Evolutionary conservation across 2,329 filamentous ascomycete species (phyloP).

Genomic region (Lithohypha guttulata): DNA sequence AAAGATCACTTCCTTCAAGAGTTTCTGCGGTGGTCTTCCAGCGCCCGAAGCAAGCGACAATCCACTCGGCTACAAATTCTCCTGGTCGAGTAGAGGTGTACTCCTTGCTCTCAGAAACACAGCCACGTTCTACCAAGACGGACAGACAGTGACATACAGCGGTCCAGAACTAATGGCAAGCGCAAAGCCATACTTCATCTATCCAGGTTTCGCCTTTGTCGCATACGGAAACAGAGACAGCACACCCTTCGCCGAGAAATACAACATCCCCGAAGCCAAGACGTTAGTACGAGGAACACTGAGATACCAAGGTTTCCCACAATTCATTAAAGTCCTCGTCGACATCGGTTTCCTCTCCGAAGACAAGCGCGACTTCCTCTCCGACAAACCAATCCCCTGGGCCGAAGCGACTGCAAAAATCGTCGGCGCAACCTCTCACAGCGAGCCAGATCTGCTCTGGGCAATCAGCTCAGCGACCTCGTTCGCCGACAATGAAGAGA

Average conservation of each 20-base stretch:
- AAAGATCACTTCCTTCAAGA: slow-evolving; percentile 71
- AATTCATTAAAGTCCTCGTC: slow-evolving; percentile 78
- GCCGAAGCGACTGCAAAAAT: slow-evolving; percentile 74
- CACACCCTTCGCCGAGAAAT: slow-evolving; percentile 75
- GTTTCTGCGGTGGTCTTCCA: slow-evolving; percentile 73
- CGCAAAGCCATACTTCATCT: slow-evolving; percentile 85
- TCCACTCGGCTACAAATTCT: slow-evolving; percentile 90
- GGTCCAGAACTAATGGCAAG: slow-evolving; percentile 67
- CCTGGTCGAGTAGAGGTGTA: slow-evolving; percentile 69
- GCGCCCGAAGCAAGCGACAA: slow-evolving; percentile 54
- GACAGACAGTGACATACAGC: slow-evolving; percentile 57
- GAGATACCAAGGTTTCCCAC: slow-evolving; percentile 78
- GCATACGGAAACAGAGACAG: slow-evolving; percentile 91
- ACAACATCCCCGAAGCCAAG: slow-evolving; percentile 82
- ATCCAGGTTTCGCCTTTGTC: slow-evolving; percentile 78
- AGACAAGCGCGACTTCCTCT: slow-evolving; percentile 51
- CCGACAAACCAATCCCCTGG: slow-evolving; percentile 57
- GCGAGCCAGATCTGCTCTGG: slow-evolving; percentile 58
- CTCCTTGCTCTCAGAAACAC: slow-evolving; percentile 75
- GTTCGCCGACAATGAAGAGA: slow-evolving; percentile 59
- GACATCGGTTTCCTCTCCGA: slow-evolving; percentile 83
- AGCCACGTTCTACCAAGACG: slow-evolving; percentile 73
- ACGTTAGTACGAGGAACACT: slow-evolving; percentile 78
- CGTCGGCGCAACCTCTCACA: slow-evolving; percentile 55
- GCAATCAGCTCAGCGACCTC: slow-evolving; percentile 65